These are phyloP conservation scores for Kwoniella shandongensis DNA, from an alignment of 768 basidiomycete species.

Conservation along the genomic window DNA sequence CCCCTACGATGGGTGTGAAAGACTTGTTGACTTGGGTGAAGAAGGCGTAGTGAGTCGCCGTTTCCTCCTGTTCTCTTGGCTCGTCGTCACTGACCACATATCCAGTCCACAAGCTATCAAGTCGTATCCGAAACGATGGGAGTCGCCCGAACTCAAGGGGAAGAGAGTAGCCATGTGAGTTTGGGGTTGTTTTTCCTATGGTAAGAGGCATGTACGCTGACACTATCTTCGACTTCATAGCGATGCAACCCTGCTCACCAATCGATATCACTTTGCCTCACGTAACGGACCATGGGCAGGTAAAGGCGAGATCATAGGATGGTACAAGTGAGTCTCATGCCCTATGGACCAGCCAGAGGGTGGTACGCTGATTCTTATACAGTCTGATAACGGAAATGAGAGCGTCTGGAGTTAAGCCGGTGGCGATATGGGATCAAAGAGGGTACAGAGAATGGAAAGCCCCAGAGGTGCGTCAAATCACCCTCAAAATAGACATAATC, in stretches of 20 bases:
- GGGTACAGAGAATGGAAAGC: conserved; percentile 50
- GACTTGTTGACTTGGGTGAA: conserved; percentile 39
- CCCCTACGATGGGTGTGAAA: conserved; percentile 38
- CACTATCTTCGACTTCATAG: conserved; percentile 11
- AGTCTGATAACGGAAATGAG: conserved; percentile 45
- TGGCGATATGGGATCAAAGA: conserved; percentile 49
- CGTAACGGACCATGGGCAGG: conserved; percentile 35
- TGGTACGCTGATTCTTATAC: background rate
- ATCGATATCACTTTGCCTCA: conserved; percentile 47
- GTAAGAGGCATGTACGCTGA: too few relatives aligned
- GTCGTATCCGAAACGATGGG: conserved; percentile 39
- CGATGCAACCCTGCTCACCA: conserved; percentile 51
- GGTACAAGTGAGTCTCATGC: conserved; percentile 46
- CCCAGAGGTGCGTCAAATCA: conserved; percentile 32
- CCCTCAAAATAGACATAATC: too few relatives aligned
- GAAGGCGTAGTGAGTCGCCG: conserved; percentile 33
- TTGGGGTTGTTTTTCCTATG: too few relatives aligned
- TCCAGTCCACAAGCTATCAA: conserved; percentile 13
- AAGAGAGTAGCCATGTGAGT: conserved; percentile 48
- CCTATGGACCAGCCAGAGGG: background rate
- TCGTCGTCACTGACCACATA: conserved; percentile 7
- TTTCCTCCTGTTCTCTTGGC: background rate
- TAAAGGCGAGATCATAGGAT: conserved; percentile 47
- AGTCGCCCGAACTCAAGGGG: conserved; percentile 33
- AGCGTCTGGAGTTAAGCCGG: conserved; percentile 39